Percentiles rank a stretch among this genome's conserved stretches.
Evolutionary conservation across 768 basidiomycete genomes (phyloP).

Genomic region (Kwoniella bestiolae): DNA sequence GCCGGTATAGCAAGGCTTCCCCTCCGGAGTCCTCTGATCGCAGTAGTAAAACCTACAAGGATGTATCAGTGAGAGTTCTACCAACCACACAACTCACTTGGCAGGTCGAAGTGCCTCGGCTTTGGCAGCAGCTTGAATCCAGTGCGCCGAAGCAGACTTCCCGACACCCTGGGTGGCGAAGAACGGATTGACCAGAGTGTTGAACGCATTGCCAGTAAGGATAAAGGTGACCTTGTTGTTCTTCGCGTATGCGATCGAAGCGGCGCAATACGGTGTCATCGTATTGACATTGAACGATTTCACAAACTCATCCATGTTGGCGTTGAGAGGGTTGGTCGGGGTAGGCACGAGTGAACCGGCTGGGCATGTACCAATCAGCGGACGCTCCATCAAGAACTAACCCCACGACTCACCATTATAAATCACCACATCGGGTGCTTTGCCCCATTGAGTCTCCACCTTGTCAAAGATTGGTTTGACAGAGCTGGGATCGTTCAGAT

Average conservation of each 20-base stretch:
- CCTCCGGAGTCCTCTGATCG: slow-evolving; percentile 4
- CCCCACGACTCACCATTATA: slow-evolving; percentile 1
- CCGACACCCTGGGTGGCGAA: slow-evolving; percentile 1
- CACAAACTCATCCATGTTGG: neutral
- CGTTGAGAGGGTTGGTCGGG: neutral
- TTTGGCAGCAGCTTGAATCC: slow-evolving; percentile 2
- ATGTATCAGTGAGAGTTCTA: too few species aligned
- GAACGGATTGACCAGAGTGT: neutral
- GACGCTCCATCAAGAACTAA: neutral
- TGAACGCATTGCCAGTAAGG: slow-evolving; percentile 1
- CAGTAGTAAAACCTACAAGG: slow-evolving; percentile 8
- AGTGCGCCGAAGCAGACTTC: slow-evolving; percentile 2
- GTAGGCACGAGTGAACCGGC: neutral
- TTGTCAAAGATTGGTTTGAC: slow-evolving; percentile 8
- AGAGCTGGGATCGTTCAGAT: neutral
- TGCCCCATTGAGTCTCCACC: slow-evolving; percentile 1
- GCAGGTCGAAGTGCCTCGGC: slow-evolving; percentile 1
- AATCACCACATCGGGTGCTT: slow-evolving; percentile 5
- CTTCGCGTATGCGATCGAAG: neutral
- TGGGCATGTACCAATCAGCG: neutral
- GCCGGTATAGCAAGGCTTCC: slow-evolving; percentile 5
- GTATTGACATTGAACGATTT: slow-evolving; percentile 2
- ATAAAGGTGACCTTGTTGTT: slow-evolving; percentile 3
- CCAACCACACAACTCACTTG: slow-evolving; percentile 8
- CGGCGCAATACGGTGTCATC: neutral